These are phyloP conservation scores for Dendrothele bispora DNA, from an alignment of 768 basidiomycete genomes.

Conservation along the genomic window DNA sequence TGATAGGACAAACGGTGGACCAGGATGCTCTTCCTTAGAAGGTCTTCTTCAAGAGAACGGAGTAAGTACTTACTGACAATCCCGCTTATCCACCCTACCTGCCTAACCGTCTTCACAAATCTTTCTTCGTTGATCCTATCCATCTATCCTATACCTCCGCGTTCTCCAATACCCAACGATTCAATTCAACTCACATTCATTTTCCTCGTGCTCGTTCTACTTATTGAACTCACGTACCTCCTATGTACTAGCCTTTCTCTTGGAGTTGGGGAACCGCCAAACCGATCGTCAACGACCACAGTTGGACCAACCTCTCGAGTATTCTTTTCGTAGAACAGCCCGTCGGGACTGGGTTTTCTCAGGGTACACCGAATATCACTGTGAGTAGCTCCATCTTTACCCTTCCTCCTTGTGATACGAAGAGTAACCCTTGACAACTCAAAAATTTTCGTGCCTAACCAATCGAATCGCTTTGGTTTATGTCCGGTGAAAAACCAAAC, in stretches of 20 bases:
- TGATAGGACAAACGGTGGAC: conserved; percentile 72
- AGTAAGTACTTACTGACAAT: conserved; percentile 46
- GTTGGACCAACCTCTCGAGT: conserved; percentile 81
- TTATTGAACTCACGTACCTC: too few relatives aligned
- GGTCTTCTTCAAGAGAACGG: conserved; percentile 77
- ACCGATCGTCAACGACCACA: conserved; percentile 62
- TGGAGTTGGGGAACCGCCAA: conserved; percentile 66
- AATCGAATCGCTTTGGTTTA: too few relatives aligned
- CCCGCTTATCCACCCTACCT: too few relatives aligned
- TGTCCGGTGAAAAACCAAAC: too few relatives aligned
- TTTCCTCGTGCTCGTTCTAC: too few relatives aligned
- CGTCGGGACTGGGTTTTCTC: conserved; percentile 77
- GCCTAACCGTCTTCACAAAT: not conserved
- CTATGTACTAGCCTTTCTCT: conserved; percentile 73
- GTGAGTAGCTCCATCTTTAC: too few relatives aligned
- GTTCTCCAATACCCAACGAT: too few relatives aligned
- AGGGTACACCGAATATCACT: conserved; percentile 62
- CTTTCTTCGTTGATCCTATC: too few relatives aligned
- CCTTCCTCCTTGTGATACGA: conserved; percentile 33
- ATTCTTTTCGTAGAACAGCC: conserved; percentile 79
- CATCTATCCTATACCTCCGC: too few relatives aligned
- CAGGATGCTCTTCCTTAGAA: conserved; percentile 74
- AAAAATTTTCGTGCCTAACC: not conserved
- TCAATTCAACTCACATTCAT: too few relatives aligned
- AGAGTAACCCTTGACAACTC: not conserved